Evolutionary conservation across 2,329 filamentous ascomycete genomes (phyloP).

Genomic region (Chaetomiaceae sp.): DNA sequence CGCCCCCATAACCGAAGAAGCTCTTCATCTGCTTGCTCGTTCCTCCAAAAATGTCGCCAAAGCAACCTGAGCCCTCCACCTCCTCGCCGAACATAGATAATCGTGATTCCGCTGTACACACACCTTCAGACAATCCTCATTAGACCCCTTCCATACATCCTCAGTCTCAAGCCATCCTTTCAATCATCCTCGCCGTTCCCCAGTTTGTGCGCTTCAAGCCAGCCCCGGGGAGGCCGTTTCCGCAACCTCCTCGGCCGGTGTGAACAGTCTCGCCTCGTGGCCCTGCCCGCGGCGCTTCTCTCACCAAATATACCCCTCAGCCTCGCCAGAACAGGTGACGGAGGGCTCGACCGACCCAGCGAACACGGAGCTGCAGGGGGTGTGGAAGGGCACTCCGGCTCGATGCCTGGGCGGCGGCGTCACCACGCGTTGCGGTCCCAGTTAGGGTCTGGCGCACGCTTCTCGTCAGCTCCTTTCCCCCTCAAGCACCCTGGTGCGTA

Average conservation of each 20-base stretch:
- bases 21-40: too few species aligned
- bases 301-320: too few species aligned
- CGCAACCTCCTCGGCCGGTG: slow-evolving; percentile 38
- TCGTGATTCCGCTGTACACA: too few species aligned
- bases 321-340: neutral
- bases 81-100: too few species aligned
- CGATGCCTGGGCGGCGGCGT: slow-evolving; percentile 31
- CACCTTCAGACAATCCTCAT: too few species aligned
- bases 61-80: too few species aligned
- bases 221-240: slow-evolving; percentile 34
- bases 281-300: slow-evolving; percentile 15
- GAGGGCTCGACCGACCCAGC: slow-evolving; percentile 1
- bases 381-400: too few species aligned
- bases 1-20: too few species aligned
- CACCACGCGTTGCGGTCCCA: slow-evolving; percentile 91
- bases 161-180: neutral
- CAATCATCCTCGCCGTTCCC: slow-evolving; percentile 10
- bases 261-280: neutral
- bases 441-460: slow-evolving; percentile 56
- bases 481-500: too few species aligned
- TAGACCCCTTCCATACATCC: too few species aligned
- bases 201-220: slow-evolving; percentile 26
- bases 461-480: neutral
- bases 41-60: too few species aligned
- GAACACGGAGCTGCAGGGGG: slow-evolving; percentile 16